Base-by-base conservation (phyloP, 2,329 filamentous ascomycete genomes). In the Bipolaris bicolor region DNA sequence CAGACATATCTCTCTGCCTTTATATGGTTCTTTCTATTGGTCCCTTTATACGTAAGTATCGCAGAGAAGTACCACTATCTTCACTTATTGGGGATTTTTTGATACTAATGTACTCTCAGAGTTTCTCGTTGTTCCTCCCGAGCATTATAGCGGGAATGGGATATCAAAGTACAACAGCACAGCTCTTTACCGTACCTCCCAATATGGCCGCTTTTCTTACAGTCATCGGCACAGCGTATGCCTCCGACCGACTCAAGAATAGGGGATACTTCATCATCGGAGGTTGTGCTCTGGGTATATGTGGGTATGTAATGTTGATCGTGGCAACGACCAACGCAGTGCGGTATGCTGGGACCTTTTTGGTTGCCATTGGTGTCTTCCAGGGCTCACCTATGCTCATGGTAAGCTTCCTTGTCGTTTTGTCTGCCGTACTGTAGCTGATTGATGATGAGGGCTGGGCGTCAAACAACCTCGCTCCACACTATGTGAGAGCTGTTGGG, bases 401-500 rank as follows among this genome's bases (percentile, higher is more conserved):
- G 74, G 62, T 59, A 55, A 31, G 57, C 44, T 20, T 18, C n/a
- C n/a, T 18, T 2, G 15, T 7, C 9, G 1, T 6, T 11, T 3
- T 18, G 11, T 31, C 2, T 15, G 16, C 20, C 3, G 24, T n/a
- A 34, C 11, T 10, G 16, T 49, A 18, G 20, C 55, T 59, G 15
- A 63, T 9, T 18, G 4, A 26, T 11, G 20, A 29, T 10, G 37
- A 62, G 44, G 79, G 77, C 5, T 80, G 79, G 79, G 69, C 76
- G 1, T 61, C 77, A 6, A 80, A 80, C 64, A 80, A 80, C 54
- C 68, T 80, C 37, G 70, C 71, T 13, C 84, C 84, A 2, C 83
- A 86, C 68, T 86, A 84, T 68, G 86, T 87, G 70, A 77, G 83
- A 31, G 78, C 81, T 1, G 77, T 86, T 36, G 78, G 79, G 2